Conservation (phyloP, 2,329 filamentous ascomycete genomes). For the Arthrocladium fulminans region DNA sequence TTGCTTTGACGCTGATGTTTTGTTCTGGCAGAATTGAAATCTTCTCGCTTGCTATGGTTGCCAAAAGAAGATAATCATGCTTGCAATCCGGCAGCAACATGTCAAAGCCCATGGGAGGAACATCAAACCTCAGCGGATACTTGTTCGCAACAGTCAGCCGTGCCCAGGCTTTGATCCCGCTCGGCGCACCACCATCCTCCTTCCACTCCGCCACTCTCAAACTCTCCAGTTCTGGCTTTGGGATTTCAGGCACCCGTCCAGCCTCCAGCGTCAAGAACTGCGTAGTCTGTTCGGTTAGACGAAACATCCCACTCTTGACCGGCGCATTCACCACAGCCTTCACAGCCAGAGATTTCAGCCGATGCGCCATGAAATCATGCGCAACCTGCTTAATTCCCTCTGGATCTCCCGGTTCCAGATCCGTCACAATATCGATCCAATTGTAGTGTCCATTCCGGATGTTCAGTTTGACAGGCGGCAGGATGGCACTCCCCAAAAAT, state of each 20-base stretch:
- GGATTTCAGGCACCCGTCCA: slow-evolving; percentile 63
- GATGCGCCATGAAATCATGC: slow-evolving; percentile 80
- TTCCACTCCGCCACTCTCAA: slow-evolving; percentile 67
- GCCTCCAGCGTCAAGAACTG: slow-evolving; percentile 40
- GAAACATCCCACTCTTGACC: slow-evolving; percentile 71
- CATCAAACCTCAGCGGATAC: slow-evolving; percentile 65
- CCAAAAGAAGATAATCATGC: slow-evolving; percentile 63
- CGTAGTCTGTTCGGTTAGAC: slow-evolving; percentile 71
- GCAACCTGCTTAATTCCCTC: slow-evolving; percentile 70
- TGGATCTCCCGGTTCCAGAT: slow-evolving; percentile 66
- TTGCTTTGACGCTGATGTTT: slow-evolving; percentile 59
- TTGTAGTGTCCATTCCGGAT: slow-evolving; percentile 72
- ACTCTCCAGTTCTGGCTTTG: slow-evolving; percentile 71
- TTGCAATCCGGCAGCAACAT: slow-evolving; percentile 77
- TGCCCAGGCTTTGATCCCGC: slow-evolving; percentile 71
- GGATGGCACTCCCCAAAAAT: slow-evolving; percentile 63
- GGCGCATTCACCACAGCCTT: slow-evolving; percentile 63
- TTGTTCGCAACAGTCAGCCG: slow-evolving; percentile 63
- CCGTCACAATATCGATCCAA: slow-evolving; percentile 66
- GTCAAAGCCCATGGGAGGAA: slow-evolving; percentile 76
- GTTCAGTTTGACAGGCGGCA: slow-evolving; percentile 68
- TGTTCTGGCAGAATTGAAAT: slow-evolving; percentile 60
- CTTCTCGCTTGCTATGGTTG: slow-evolving; percentile 60
- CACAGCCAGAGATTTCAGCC: slow-evolving; percentile 60
- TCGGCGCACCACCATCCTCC: slow-evolving; percentile 43